These are phyloP conservation scores for Avicennia marina DNA, from an alignment of 257 asterid genomes.

Conservation along the genomic window DNA sequence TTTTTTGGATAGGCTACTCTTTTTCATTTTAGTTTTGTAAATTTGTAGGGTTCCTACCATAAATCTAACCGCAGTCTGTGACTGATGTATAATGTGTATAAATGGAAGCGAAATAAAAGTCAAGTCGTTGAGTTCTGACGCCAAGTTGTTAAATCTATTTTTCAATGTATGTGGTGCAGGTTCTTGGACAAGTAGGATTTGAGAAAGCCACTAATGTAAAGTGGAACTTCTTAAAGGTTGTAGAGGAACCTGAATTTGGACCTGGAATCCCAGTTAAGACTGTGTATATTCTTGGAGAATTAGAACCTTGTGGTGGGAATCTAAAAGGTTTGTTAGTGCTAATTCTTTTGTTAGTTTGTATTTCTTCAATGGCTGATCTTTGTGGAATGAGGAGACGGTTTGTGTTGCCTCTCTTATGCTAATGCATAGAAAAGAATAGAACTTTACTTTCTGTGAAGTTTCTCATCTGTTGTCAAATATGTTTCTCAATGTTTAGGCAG, in stretches of 20 bases:
- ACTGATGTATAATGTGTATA: too few species aligned
- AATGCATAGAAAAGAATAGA: constrained; percentile 1
- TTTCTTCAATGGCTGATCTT: constrained; percentile 5
- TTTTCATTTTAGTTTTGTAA: too few species aligned
- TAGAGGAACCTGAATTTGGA: constrained; percentile 91
- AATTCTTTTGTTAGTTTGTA: neutral
- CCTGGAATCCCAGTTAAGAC: constrained; percentile 63
- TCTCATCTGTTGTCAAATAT: too few species aligned
- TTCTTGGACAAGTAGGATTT: constrained; percentile 44
- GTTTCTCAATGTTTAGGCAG: too few species aligned
- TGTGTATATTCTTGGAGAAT: constrained; percentile 48
- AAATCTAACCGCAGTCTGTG: too few species aligned
- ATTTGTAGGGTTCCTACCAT: too few species aligned
- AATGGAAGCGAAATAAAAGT: neutral
- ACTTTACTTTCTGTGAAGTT: neutral
- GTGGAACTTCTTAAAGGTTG: constrained; percentile 59
- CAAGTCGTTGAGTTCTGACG: neutral
- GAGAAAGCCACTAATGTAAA: constrained; percentile 32
- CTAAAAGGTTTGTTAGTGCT: constrained; percentile 41
- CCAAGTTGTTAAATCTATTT: neutral
- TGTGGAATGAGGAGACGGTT: neutral
- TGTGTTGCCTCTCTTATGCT: neutral
- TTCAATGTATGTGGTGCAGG: constrained; percentile 38
- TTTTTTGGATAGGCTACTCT: too few species aligned
- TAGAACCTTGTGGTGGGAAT: constrained; percentile 34